Percentiles rank a stretch among this genome's conserved stretches.
These are phyloP conservation scores for Quercus parvula DNA, from an alignment of 306 rosid species.

Conservation along the genomic window DNA sequence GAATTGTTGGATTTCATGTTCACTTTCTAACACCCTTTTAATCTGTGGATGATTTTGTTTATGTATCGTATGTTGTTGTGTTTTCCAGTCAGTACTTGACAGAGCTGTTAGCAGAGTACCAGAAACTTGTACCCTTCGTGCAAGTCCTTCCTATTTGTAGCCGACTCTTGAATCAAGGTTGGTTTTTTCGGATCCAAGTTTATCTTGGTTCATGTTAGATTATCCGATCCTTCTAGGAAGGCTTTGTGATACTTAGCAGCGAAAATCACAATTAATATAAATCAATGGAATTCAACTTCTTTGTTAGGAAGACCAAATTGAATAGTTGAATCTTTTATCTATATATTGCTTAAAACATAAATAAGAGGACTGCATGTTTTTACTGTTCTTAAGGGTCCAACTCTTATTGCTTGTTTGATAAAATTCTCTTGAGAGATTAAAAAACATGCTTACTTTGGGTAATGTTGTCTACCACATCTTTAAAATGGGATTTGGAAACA, in stretches of 20 bases:
- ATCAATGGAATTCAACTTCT: neutral
- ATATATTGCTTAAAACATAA: too few species aligned
- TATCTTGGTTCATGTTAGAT: neutral
- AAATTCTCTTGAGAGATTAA: too few species aligned
- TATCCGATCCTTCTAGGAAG: neutral
- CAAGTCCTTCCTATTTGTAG: constrained; percentile 55
- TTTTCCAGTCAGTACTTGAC: constrained; percentile 50
- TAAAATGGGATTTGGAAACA: too few species aligned
- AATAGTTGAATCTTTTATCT: too few species aligned
- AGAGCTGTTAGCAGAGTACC: constrained; percentile 49
- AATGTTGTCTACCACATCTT: too few species aligned
- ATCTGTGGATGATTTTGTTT: constrained; percentile 16
- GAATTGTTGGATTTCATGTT: neutral
- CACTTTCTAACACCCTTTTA: neutral
- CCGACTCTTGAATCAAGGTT: constrained; percentile 57
- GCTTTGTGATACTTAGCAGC: neutral
- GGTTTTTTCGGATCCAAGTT: neutral
- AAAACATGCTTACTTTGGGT: too few species aligned
- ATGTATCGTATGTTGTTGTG: constrained; percentile 2
- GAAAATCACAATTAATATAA: neutral
- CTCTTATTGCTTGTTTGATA: too few species aligned
- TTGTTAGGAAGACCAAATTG: neutral
- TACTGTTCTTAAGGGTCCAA: too few species aligned
- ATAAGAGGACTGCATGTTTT: too few species aligned
- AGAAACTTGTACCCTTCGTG: constrained; percentile 53